These are phyloP conservation scores for Eucalyptus regnans DNA, from an alignment of 345 rosid species.

Conservation along the genomic window DNA sequence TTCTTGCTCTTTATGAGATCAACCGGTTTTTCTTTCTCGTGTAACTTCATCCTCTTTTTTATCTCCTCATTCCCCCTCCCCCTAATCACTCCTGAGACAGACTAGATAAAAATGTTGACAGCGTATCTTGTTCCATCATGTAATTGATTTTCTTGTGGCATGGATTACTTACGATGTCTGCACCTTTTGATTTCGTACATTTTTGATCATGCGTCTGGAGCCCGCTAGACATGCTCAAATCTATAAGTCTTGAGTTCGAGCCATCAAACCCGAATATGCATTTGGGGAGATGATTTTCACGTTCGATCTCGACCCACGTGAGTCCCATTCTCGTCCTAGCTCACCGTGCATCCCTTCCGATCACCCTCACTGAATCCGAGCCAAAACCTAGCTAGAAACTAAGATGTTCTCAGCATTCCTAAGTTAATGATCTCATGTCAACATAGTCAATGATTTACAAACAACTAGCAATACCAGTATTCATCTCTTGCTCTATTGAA, in stretches of 20 bases:
- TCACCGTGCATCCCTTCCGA: neutral
- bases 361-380: neutral
- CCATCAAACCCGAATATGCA: neutral
- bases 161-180: neutral
- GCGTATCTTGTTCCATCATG: neutral
- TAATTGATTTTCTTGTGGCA: too few relatives aligned
- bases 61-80: neutral
- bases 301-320: neutral
- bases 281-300: neutral
- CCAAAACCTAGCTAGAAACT: neutral
- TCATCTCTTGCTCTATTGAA: neutral
- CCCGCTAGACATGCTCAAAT: neutral
- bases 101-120: neutral
- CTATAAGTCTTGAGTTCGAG: neutral
- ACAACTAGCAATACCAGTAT: neutral
- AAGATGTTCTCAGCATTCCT: neutral
- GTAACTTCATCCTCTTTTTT: neutral
- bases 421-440: neutral
- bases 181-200: neutral
- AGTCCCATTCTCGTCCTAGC: neutral
- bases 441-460: neutral
- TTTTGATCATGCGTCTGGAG: fast-evolving
- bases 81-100: neutral
- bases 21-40: neutral
- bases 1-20: neutral